Evolutionary conservation across 2,329 filamentous ascomycete species (phyloP), one percentile per base, ranked within the genome.

Genomic region (Stenocarpella maydis): DNA sequence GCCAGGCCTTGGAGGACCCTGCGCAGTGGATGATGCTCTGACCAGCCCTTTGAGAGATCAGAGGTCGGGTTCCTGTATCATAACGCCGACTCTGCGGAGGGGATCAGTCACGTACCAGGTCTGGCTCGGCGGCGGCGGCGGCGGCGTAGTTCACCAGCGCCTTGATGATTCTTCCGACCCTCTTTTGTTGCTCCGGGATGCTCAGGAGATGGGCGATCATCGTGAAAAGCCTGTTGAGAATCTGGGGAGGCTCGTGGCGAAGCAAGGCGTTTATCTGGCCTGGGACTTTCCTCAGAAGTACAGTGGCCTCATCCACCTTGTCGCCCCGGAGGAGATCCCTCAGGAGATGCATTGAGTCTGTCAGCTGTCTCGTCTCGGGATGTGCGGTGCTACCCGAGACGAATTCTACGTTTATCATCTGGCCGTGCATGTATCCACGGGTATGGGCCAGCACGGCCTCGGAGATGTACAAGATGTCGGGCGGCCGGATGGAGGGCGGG

Each of bases 101-200:
- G 4, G 43, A 21, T 17, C 1, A 17, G 19, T 49, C 19, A 10
- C 58, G 34, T 37, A 63, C 58, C 43, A 63, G 7, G 19, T 49
- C 19, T 21, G 43, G 39, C 39, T 69, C 69, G 0, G 67, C 31
- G 5, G 49, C 61, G 19, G 65, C 39, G n/a, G 61, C 53, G 15
- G 69, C 67, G 15, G 60, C 34, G 21, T 71, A 71, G 7, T 47
- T 58, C 34, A 71, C 54, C 26, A 71, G 55, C 10, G 67, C 67
- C 31, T 58, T 58, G 31, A 67, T 52, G 17, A 15, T 64, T 1
- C 28, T 15, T 8, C 15, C 49, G 0, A 69, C 63, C 5, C 15
- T n/a, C 43, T 63, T 5, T 34, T 63, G n/a, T 49, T 53, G 49
- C 9, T 15, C 54, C 4, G 54, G 69, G 12, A 58, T 28, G 7